phyloP scores from a whole-genome alignment of 352 stramenopile genomes.

The Thalassiosira gravida region DNA sequence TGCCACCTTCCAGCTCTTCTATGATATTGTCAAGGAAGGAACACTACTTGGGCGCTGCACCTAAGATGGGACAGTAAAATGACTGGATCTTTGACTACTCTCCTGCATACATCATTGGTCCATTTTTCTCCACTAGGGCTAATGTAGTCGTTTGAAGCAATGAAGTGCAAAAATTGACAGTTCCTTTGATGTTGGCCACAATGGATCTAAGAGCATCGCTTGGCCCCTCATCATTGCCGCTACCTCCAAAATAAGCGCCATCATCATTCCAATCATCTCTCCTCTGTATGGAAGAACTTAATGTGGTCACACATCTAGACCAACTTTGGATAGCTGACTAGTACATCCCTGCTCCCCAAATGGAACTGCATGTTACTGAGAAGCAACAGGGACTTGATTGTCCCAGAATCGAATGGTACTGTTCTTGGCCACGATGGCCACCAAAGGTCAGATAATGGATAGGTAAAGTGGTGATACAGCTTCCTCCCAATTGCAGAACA shows the following conservation, averaged over 20 bases:
- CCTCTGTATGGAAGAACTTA: slow-evolving; percentile 5
- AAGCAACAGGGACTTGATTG: slow-evolving; percentile 89
- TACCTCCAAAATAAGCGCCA: slow-evolving; percentile 16
- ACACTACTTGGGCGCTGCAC: slow-evolving; percentile 96
- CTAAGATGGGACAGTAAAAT: slow-evolving; percentile 98
- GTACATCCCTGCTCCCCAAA: slow-evolving; percentile 87
- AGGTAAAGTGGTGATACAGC: slow-evolving; percentile 75
- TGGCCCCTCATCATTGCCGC: slow-evolving; percentile 24
- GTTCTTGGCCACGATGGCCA: slow-evolving; percentile 90
- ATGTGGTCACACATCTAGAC: slow-evolving; percentile 96
- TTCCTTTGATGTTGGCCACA: slow-evolving; percentile 96
- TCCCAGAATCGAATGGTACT: slow-evolving; percentile 95
- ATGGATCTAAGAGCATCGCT: slow-evolving; percentile 86
- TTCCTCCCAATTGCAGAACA: slow-evolving; percentile 52
- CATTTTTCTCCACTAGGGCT: slow-evolving; percentile 87
- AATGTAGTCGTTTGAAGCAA: slow-evolving; percentile 89
- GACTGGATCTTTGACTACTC: slow-evolving; percentile 93
- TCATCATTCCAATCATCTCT: slow-evolving; percentile 45
- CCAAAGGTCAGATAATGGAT: slow-evolving; percentile 76
- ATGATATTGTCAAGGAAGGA: slow-evolving; percentile 99
- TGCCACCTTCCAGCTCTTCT: slow-evolving; percentile 93
- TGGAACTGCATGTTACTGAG: slow-evolving; percentile 94
- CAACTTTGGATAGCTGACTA: slow-evolving; percentile 95
- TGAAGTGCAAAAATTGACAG: slow-evolving; percentile 95
- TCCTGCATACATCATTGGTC: slow-evolving; percentile 94